Conservation (phyloP, 2,329 filamentous ascomycete species). For the Colletotrichum horii region DNA sequence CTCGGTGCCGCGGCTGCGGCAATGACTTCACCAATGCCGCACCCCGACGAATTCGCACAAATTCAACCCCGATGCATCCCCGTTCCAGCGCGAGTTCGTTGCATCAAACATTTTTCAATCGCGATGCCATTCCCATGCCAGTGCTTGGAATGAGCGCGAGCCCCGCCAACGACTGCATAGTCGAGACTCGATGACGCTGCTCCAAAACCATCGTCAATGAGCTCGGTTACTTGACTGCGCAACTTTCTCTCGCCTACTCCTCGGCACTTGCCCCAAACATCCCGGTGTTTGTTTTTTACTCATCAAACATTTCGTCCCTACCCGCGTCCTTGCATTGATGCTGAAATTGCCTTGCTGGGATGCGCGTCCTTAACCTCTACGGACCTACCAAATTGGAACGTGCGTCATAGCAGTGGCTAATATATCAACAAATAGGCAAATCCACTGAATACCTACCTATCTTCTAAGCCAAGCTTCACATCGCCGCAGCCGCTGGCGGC, state of each 20-base stretch:
- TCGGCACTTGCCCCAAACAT: neutral
- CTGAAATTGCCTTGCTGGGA: slow-evolving; percentile 39
- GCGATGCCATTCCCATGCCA: neutral
- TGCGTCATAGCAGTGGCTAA: slow-evolving; percentile 50
- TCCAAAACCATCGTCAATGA: neutral
- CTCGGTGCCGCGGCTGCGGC: neutral
- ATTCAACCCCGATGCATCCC: neutral
- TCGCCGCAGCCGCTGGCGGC: slow-evolving; percentile 92
- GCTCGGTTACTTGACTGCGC: neutral
- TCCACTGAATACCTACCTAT: slow-evolving; percentile 93
- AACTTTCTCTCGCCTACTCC: neutral
- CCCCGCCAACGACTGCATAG: neutral
- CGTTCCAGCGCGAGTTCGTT: neutral
- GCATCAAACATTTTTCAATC: neutral
- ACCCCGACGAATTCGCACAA: neutral
- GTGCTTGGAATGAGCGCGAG: neutral
- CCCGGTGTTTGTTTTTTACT: slow-evolving; percentile 19
- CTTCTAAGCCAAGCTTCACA: slow-evolving; percentile 88
- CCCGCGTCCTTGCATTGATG: slow-evolving; percentile 33
- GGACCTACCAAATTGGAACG: slow-evolving; percentile 28
- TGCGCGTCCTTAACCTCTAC: slow-evolving; percentile 29
- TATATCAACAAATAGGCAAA: slow-evolving; percentile 72
- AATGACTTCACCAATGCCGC: neutral
- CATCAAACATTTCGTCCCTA: slow-evolving; percentile 12
- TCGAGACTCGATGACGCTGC: slow-evolving; percentile 2